Base-by-base conservation (phyloP, 1,284 basidiomycete genomes). In the Caloboletus firmus region DNA sequence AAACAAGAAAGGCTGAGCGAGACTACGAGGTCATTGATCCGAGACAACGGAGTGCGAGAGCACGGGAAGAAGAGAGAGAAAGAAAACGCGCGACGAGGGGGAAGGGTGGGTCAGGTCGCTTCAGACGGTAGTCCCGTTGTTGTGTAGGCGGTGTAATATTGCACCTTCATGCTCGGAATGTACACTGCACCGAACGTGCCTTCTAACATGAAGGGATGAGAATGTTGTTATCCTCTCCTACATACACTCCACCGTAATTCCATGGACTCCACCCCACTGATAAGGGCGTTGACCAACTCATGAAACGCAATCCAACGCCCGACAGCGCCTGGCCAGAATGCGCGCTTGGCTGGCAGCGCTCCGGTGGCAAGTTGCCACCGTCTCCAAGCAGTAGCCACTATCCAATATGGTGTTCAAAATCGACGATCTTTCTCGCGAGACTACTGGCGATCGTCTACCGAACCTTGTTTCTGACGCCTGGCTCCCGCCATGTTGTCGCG, bases 11-110 rank as follows among this genome's bases (percentile, higher is more conserved):
- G 68, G 93, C 93, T 0, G 91, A 95, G 70, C 78, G 91, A 45
- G 93, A 95, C 61, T 95, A 95, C 64, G 89, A 93, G 68, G 93
- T 95, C 45, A 92, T 92, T 63, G 89, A 92, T 67, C 89, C 89
- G 0, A 73, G 89, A 58, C 79, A 81, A 52, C 73, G 89, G 49
- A 78, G 83, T 44, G 87, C 86, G 18, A 75, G 81, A 42, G 89
- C 89, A 26, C 81, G 76, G 62, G 85, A 90, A 64, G 89, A 91
- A 64, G 89, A 90, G 63, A 76, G 76, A 61, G 86, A 88, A 56
- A 73, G 83, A 62, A 89, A 83, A 61, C 76, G 75, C 40, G 66
- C 69, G 52, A 76, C 59, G 9, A 66, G 51, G 35, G 66, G 57
- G 17, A 69, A 50, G 49, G 56, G 61, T 30, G 60, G 66, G 24